phyloP scores from a whole-genome alignment of 352 stramenopile species.

The Phytophthora pistaciae region DNA sequence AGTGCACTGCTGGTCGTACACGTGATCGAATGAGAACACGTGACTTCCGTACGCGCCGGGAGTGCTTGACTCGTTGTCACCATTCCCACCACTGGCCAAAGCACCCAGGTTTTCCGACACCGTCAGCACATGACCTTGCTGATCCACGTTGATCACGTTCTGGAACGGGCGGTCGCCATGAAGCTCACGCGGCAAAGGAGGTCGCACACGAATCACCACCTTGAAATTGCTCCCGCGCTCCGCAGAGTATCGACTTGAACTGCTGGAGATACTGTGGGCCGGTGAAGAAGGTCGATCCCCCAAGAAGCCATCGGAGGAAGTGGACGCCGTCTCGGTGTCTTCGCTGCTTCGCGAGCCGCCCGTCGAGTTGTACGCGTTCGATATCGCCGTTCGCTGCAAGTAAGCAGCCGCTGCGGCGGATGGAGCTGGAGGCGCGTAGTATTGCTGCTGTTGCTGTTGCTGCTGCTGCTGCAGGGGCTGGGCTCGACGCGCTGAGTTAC shows the following conservation, averaged over 20 bases:
- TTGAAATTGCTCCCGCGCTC: slow-evolving; percentile 90
- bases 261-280: slow-evolving; percentile 43
- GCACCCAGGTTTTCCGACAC: slow-evolving; percentile 88
- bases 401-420: slow-evolving; percentile 18
- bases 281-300: slow-evolving; percentile 48
- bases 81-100: slow-evolving; percentile 41
- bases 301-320: slow-evolving; percentile 55
- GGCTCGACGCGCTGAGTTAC: slow-evolving; percentile 30
- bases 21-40: slow-evolving; percentile 95
- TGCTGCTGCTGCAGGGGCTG: slow-evolving; percentile 37
- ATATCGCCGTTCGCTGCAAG: slow-evolving; percentile 74
- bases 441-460: slow-evolving; percentile 29
- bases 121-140: slow-evolving; percentile 86
- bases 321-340: slow-evolving; percentile 72
- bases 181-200: slow-evolving; percentile 89
- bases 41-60: slow-evolving; percentile 85
- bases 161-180: slow-evolving; percentile 90
- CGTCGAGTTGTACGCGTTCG: slow-evolving; percentile 64
- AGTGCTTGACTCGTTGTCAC: slow-evolving; percentile 23
- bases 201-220: slow-evolving; percentile 93
- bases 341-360: slow-evolving; percentile 31
- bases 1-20: slow-evolving; percentile 93
- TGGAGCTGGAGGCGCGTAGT: slow-evolving; percentile 24
- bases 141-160: slow-evolving; percentile 92
- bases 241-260: slow-evolving; percentile 36